These are phyloP conservation scores for Neurospora intermedia DNA, from an alignment of 495 filamentous ascomycete genomes.

Conservation along the genomic window DNA sequence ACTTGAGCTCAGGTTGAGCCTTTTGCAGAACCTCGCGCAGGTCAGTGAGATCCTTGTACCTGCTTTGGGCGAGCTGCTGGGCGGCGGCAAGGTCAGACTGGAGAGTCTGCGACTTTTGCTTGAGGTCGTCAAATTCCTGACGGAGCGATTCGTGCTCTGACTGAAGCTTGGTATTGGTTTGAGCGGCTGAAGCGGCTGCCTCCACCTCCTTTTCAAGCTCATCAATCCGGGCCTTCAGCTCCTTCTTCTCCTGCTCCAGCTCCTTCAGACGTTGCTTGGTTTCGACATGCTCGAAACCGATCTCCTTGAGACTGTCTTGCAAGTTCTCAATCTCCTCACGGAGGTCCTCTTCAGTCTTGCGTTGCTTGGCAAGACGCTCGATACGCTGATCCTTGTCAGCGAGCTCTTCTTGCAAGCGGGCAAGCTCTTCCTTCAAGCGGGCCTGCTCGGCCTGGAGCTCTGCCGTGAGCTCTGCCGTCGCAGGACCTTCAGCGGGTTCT, in stretches of 20 bases:
- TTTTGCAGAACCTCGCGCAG: conserved; percentile 69
- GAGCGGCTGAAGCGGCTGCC: conserved; percentile 18
- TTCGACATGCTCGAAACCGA: conserved; percentile 74
- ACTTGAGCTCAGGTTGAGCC: conserved; percentile 72
- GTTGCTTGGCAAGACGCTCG: conserved; percentile 50
- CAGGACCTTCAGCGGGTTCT: conserved; percentile 14
- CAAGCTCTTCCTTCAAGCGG: conserved; percentile 9
- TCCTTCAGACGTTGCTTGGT: conserved; percentile 66
- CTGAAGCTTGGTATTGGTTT: conserved; percentile 40
- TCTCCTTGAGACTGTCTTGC: conserved; percentile 60
- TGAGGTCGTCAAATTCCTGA: conserved; percentile 65
- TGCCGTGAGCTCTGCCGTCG: conserved; percentile 24
- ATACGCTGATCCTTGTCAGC: conserved; percentile 63
- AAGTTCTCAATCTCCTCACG: conserved; percentile 79
- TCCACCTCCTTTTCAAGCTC: conserved; percentile 55
- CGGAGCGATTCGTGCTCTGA: conserved; percentile 49
- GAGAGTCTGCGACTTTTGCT: conserved; percentile 53
- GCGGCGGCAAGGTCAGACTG: conserved; percentile 80
- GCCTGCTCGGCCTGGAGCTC: conserved; percentile 12
- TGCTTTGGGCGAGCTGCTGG: conserved; percentile 68
- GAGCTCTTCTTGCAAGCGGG: conserved; percentile 47
- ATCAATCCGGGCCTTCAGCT: conserved; percentile 49
- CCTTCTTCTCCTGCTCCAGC: conserved; percentile 32
- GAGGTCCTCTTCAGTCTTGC: conserved; percentile 68
- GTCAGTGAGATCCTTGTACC: conserved; percentile 82